Conservation (phyloP, 2,329 filamentous ascomycete species). For the Aspergillus ochraceoroseus region DNA sequence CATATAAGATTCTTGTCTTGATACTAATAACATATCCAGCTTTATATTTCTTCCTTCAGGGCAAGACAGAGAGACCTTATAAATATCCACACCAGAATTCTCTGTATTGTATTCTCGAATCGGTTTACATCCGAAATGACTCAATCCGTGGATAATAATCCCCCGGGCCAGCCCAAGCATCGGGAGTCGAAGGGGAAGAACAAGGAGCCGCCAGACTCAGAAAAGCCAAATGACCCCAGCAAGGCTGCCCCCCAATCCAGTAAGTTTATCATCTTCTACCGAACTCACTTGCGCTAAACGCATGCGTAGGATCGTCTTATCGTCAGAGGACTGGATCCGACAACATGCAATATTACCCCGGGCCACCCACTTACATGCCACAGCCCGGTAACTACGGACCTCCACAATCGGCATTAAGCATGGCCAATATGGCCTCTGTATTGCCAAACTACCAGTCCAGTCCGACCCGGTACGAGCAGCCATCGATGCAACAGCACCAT, state of each 20-base stretch:
- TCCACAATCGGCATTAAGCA: constrained; percentile 23
- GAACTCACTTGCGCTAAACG: neutral
- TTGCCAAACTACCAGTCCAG: constrained; percentile 27
- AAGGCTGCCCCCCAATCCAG: constrained; percentile 8
- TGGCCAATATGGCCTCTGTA: constrained; percentile 30
- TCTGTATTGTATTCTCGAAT: constrained; percentile 1
- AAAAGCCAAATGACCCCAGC: constrained; percentile 3
- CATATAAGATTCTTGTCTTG: too few species aligned
- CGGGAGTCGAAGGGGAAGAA: constrained; percentile 4
- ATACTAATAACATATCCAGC: too few species aligned
- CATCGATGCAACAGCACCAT: constrained; percentile 26
- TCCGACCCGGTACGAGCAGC: constrained; percentile 26
- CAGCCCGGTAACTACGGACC: constrained; percentile 21
- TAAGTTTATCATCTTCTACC: constrained; percentile 11
- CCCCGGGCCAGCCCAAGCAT: constrained; percentile 8
- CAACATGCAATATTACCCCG: constrained; percentile 21
- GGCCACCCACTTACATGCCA: constrained; percentile 18
- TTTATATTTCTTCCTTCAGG: too few species aligned
- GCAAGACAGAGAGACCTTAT: too few species aligned
- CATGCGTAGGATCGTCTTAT: constrained; percentile 2
- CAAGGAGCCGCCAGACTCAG: constrained; percentile 1
- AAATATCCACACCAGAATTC: neutral
- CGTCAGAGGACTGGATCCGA: constrained; percentile 14
- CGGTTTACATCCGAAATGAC: too few species aligned
- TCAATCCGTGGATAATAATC: constrained; percentile 15